Percentiles rank a stretch among this genome's conserved stretches.
Conservation (phyloP, 495 filamentous ascomycete genomes). For the Neurospora sp. region DNA sequence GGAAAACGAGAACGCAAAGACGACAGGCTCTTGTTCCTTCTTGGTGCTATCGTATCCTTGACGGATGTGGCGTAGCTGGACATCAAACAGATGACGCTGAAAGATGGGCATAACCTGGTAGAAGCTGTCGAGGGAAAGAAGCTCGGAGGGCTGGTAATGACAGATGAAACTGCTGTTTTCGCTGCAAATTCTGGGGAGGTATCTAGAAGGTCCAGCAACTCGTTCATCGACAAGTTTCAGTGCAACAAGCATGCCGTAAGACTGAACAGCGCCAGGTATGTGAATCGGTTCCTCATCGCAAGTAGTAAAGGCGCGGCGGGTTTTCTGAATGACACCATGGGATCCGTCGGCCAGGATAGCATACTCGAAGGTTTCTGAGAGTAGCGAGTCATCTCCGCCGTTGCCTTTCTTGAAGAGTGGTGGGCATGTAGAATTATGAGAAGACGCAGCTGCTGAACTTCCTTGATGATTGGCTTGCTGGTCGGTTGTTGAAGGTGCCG, state of each 20-base stretch:
- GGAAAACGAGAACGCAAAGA: conserved; percentile 15
- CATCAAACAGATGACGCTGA: conserved; percentile 11
- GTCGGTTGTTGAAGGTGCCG: background rate
- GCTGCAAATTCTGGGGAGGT: conserved; percentile 14
- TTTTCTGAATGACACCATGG: conserved; percentile 14
- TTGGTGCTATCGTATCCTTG: conserved; percentile 2
- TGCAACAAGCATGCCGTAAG: conserved; percentile 17
- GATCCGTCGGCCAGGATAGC: conserved; percentile 10
- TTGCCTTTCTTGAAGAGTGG: background rate
- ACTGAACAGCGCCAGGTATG: conserved; percentile 16
- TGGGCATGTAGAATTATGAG: background rate
- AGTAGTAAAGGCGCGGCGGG: conserved; percentile 10
- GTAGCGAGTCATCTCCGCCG: background rate
- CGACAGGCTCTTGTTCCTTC: conserved; percentile 12
- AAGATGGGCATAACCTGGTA: conserved; percentile 13
- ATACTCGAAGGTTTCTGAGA: conserved; percentile 13
- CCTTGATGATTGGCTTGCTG: background rate
- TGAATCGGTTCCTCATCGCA: conserved; percentile 19
- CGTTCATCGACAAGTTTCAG: conserved; percentile 9
- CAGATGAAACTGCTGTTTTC: conserved; percentile 13
- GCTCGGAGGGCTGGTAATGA: conserved; percentile 8
- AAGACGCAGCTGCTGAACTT: background rate
- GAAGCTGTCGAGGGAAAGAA: conserved; percentile 13
- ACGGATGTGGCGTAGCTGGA: conserved; percentile 8
- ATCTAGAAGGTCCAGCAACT: conserved; percentile 1